phyloP scores from a whole-genome alignment of 306 rosid genomes.

The Albizia julibrissin region DNA sequence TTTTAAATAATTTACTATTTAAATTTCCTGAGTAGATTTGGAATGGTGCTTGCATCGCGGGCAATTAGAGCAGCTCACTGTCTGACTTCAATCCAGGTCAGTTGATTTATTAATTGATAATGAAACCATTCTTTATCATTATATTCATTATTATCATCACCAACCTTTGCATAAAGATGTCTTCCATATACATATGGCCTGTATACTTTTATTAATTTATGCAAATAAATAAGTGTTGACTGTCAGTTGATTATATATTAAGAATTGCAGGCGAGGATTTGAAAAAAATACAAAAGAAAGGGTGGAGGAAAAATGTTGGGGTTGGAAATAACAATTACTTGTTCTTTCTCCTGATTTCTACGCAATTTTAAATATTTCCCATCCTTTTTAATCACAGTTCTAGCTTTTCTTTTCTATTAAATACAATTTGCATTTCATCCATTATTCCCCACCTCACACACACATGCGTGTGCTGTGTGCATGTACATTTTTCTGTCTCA shows the following conservation, averaged over 20 bases:
- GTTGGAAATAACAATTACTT: not conserved
- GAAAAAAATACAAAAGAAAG: not conserved
- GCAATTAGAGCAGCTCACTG: slow-evolving; percentile 99
- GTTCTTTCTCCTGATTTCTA: not conserved
- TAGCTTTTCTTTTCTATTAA: slow-evolving; percentile 16
- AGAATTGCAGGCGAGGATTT: not conserved
- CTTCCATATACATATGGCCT: not conserved
- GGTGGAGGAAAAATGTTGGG: not conserved
- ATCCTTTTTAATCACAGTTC: slow-evolving; percentile 15
- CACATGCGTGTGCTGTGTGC: not conserved
- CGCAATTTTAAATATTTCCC: not conserved
- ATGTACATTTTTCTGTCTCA: not conserved
- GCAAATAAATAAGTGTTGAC: not conserved
- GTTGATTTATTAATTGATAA: slow-evolving; percentile 32
- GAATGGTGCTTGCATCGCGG: slow-evolving; percentile 81
- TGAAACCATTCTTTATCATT: not conserved
- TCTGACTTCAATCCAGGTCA: slow-evolving; percentile 94
- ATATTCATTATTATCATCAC: not conserved
- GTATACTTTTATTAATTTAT: not conserved
- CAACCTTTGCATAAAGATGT: not conserved
- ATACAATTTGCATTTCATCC: not conserved
- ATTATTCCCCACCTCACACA: not conserved
- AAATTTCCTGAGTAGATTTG: slow-evolving; percentile 62
- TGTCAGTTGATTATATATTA: not conserved
- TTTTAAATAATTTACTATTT: not conserved